These are phyloP conservation scores for Scytalidium sp. DNA, from an alignment of 2,329 filamentous ascomycete species.

Conservation along the genomic window DNA sequence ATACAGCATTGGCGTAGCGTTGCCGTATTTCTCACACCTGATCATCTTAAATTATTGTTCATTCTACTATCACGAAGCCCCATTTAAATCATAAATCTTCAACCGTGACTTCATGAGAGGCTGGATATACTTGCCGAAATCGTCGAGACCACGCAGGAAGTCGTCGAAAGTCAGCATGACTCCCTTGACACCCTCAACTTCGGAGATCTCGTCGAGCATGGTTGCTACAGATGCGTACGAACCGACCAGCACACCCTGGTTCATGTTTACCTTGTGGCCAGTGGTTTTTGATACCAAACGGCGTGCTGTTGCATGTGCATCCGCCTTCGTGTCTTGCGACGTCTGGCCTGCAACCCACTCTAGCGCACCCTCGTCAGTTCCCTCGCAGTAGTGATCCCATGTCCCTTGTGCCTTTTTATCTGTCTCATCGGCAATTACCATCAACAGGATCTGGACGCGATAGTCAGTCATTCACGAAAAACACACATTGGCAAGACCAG, in stretches of 20 bases:
- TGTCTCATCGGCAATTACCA: slow-evolving; percentile 30
- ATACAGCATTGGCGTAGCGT: too few species aligned
- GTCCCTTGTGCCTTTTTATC: slow-evolving; percentile 27
- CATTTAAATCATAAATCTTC: background rate
- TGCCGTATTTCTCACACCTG: too few species aligned
- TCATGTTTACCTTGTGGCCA: slow-evolving; percentile 28
- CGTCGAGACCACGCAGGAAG: slow-evolving; percentile 26
- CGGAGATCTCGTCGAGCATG: slow-evolving; percentile 30
- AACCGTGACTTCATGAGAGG: slow-evolving; percentile 30
- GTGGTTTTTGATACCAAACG: slow-evolving; percentile 8
- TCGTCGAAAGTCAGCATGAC: slow-evolving; percentile 33
- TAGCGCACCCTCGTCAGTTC: slow-evolving; percentile 27
- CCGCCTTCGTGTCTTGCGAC: slow-evolving; percentile 28
- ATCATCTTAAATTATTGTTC: too few species aligned
- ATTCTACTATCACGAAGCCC: too few species aligned
- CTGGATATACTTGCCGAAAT: slow-evolving; percentile 30
- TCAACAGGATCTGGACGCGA: slow-evolving; percentile 19
- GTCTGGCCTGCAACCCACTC: slow-evolving; percentile 30
- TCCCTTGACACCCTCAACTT: slow-evolving; percentile 28
- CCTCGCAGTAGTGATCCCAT: slow-evolving; percentile 30
- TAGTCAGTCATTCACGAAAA: too few species aligned
- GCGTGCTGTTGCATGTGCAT: slow-evolving; percentile 23
- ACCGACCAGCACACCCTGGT: slow-evolving; percentile 28
- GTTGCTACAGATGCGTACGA: slow-evolving; percentile 25
- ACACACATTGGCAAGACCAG: too few species aligned